Percentiles rank a stretch among this genome's conserved stretches.
Conservation (phyloP, 1,284 basidiomycete species). For the Fomitopsis betulina region DNA sequence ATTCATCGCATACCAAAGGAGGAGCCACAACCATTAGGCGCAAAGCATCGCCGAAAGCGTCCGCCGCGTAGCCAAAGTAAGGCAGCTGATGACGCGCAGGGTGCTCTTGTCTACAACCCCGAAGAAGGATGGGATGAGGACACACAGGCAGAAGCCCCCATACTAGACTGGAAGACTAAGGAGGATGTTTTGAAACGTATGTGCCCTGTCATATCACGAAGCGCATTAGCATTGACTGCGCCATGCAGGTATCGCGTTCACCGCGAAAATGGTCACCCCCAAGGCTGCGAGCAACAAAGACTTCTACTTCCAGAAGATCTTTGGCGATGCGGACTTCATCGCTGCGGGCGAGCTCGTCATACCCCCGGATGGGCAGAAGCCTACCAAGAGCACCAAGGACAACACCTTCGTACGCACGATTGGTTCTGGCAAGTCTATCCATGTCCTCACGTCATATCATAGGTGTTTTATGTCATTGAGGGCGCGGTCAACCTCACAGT, state of each 20-base stretch:
- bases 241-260: slow-evolving; percentile 67
- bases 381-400: slow-evolving; percentile 86
- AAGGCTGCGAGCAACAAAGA: slow-evolving; percentile 52
- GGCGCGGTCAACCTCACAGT: slow-evolving; percentile 87
- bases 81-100: slow-evolving; percentile 32
- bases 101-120: slow-evolving; percentile 40
- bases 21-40: slow-evolving; percentile 49
- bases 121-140: slow-evolving; percentile 89
- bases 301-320: slow-evolving; percentile 93
- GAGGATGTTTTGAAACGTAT: slow-evolving; percentile 67
- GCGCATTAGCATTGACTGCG: neutral
- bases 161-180: slow-evolving; percentile 64
- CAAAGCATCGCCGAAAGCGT: slow-evolving; percentile 37
- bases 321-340: slow-evolving; percentile 88
- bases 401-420: slow-evolving; percentile 83
- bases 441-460: slow-evolving; percentile 1
- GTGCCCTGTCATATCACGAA: slow-evolving; percentile 26
- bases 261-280: slow-evolving; percentile 61
- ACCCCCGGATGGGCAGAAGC: slow-evolving; percentile 75
- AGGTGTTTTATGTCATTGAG: slow-evolving; percentile 88
- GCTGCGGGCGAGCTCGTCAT: slow-evolving; percentile 87
- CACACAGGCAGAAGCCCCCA: slow-evolving; percentile 64
- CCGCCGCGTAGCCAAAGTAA: slow-evolving; percentile 35
- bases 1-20: slow-evolving; percentile 79
- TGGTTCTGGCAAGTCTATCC: neutral